These are phyloP conservation scores for Filobasidium floriforme DNA, from an alignment of 768 basidiomycete species.

Conservation along the genomic window DNA sequence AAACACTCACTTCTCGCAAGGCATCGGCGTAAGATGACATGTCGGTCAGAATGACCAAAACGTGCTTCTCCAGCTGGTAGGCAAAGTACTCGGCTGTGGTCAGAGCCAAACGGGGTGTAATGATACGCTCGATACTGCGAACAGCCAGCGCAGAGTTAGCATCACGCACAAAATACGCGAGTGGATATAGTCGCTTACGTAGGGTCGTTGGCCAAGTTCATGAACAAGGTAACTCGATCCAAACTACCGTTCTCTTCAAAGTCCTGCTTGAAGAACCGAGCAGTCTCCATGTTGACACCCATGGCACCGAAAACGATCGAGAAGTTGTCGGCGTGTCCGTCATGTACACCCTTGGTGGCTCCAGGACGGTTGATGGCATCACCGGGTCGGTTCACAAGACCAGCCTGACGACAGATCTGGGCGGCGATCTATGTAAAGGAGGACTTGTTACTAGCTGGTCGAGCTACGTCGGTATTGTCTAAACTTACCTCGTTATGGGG, in stretches of 20 bases:
- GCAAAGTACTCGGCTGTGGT: conserved; percentile 99
- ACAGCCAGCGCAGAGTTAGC: background rate
- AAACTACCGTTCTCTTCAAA: conserved; percentile 98
- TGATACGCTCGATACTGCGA: conserved; percentile 84
- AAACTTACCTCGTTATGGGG: conserved; percentile 88
- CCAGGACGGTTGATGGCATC: conserved; percentile 21
- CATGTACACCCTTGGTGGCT: conserved; percentile 84
- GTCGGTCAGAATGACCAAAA: conserved; percentile 95
- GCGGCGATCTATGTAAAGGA: conserved; percentile 71
- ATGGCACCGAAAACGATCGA: conserved; percentile 99
- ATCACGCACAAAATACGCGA: background rate
- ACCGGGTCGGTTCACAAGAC: conserved; percentile 79
- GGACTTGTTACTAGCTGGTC: conserved; percentile 15
- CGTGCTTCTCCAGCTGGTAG: conserved; percentile 99
- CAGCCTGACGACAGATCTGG: conserved; percentile 98
- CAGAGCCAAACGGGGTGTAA: conserved; percentile 92
- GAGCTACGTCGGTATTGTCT: conserved; percentile 3
- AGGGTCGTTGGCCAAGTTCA: conserved; percentile 97
- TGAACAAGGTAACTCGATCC: conserved; percentile 93
- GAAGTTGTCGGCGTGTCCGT: conserved; percentile 99
- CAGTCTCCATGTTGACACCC: conserved; percentile 99
- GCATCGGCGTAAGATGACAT: conserved; percentile 99
- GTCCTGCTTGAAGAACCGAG: conserved; percentile 98
- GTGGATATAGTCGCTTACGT: conserved; percentile 51
- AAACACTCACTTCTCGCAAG: conserved; percentile 66